phyloP scores from a whole-genome alignment of 2,329 filamentous ascomycete species.

The Pseudopyrenochaeta lycopersici region DNA sequence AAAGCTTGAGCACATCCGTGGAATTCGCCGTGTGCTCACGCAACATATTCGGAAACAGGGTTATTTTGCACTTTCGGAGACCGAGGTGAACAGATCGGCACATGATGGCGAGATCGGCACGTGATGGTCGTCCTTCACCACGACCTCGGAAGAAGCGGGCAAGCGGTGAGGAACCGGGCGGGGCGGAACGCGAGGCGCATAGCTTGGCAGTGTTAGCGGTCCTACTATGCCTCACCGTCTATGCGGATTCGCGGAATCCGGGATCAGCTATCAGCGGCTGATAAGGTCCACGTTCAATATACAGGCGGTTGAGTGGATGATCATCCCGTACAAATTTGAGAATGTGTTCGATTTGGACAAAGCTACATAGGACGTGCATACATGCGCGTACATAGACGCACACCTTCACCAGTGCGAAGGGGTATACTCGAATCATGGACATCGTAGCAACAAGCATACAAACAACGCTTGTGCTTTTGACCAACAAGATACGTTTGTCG shows the following conservation, averaged over 20 bases:
- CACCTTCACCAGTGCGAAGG: background rate
- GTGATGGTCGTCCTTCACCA: background rate
- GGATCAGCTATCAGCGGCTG: background rate
- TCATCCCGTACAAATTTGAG: background rate
- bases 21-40: background rate
- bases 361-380: background rate
- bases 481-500: slow-evolving; percentile 14
- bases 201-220: slow-evolving; percentile 16
- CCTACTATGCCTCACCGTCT: background rate
- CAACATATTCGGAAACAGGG: too few relatives aligned
- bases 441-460: slow-evolving; percentile 10
- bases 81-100: background rate
- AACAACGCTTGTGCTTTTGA: slow-evolving; percentile 13
- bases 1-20: background rate
- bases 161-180: slow-evolving; percentile 10
- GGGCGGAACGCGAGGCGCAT: slow-evolving; percentile 19
- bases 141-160: background rate
- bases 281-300: background rate
- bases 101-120: background rate
- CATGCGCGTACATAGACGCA: too few relatives aligned
- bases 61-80: background rate
- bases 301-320: background rate
- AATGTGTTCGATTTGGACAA: slow-evolving; percentile 3
- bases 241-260: background rate
- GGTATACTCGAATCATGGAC: slow-evolving; percentile 8